Evolutionary conservation across 2,329 filamentous ascomycete genomes (phyloP), one percentile per base, ranked within the genome.

Genomic region (Xylariales sp.): DNA sequence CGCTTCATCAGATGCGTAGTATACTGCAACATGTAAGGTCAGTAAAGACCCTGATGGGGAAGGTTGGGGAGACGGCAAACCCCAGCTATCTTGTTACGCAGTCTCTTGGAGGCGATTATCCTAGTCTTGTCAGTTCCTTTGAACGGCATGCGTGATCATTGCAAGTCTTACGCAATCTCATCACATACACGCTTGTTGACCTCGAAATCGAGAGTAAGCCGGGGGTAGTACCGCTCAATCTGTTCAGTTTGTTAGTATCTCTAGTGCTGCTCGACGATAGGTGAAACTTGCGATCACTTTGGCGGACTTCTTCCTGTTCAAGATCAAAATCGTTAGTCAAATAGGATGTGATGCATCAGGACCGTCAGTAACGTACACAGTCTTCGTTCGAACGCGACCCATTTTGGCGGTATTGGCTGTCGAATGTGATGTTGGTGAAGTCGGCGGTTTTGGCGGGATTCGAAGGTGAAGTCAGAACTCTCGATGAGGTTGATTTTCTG

Each of bases 1-100:
- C 93, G 93, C 85, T 97, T 97, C 94, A 98, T 98, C 74, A 94
- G 71, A 70, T 95, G 89, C 57, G 93, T 97, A 63, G 91, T 95
- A 84, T 95, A 97, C 93, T 65, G 93, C 90, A 77, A 95, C 94
- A 88, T 91, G 55, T 40, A 47, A 31, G 34, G 18, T 33, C 5
- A 45, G 16, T 27, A 38, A 38, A 12, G 19, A 15, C 11, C 20
- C 20, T 21, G 5, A 22, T 21, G 14, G 18, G 28, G 46, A n/a
- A n/a, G n/a, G n/a, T n/a, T n/a, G n/a, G n/a, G n/a, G n/a, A n/a
- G n/a, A n/a, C n/a, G n/a, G n/a, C n/a, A n/a, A n/a, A n/a, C n/a
- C n/a, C n/a, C n/a, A n/a, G n/a, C n/a, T n/a, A 94, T 88, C 88
- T 98, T 98, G 86, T 98, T 98, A 77, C 93, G 85, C 64, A 98